Evolutionary conservation across 305 asterid species (phyloP), one percentile per base, ranked within the genome.

Genomic region (Fraxinus floribunda): DNA sequence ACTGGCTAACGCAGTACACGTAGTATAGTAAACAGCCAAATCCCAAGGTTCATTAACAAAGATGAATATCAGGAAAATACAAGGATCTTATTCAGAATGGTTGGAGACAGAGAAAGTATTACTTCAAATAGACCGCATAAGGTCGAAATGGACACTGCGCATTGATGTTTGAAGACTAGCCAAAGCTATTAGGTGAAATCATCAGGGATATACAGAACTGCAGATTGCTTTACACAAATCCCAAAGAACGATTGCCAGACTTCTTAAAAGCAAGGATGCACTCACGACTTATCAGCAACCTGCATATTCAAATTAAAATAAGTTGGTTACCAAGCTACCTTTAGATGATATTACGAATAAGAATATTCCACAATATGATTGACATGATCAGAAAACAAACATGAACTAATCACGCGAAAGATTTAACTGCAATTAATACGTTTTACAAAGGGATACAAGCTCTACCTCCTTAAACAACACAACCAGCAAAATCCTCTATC

Each of bases 251-350:
- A 80, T 60, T 41, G 75, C 82, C 81, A 6, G 30, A 68, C 60
- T 18, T 62, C 77, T 73, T 5, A 9, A 29, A 76, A 87, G 79
- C 70, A 20, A 57, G 73, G 26, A 71, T 22, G 70, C 71, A 16
- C 80, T 35, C 83, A 83, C 34, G 72, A 78, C 84, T 84, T 88
- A 29, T 84, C 87, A 20, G 86, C 86, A 73, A 85, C 22, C 90
- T 88, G 90, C 71, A 49, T 30, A 34, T 75, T 39, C 29, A 15
- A 72, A 62, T 24, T 30, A 38, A 11, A 76, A 77, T 68, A 68
- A 26, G 18, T 70, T 70, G 44, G 18, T 70, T 70, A 26, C 75
- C 41, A n/a, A 41, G 64, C 10, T n/a, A n/a, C 24, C 24, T 55
- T 24, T 3, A 24, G 5, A 26, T 32, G 73, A 22, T 64, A 7